phyloP scores from a whole-genome alignment of 768 basidiomycete species.

The Psilocybe subaeruginosa region DNA sequence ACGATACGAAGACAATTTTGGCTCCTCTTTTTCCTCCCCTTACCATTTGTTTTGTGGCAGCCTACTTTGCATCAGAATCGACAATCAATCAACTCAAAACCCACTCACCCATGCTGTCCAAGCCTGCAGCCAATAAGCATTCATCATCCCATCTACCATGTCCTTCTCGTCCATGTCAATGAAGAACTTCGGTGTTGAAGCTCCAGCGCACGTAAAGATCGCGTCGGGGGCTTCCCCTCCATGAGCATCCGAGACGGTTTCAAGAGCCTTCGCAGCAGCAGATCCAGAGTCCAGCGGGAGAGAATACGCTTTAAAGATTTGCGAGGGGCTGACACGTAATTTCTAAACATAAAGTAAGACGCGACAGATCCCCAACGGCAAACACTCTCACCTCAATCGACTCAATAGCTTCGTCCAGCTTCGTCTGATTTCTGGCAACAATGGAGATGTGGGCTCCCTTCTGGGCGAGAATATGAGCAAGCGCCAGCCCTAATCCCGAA shows the following conservation, averaged over 20 bases:
- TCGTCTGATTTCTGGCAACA: constrained; percentile 73
- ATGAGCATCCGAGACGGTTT: constrained; percentile 56
- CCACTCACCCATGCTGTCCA: constrained; percentile 56
- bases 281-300: constrained; percentile 59
- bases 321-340: constrained; percentile 53
- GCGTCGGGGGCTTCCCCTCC: constrained; percentile 71
- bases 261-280: constrained; percentile 62
- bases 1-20: constrained; percentile 79
- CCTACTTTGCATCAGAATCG: constrained; percentile 40
- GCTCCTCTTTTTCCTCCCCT: constrained; percentile 57
- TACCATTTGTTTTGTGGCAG: constrained; percentile 69
- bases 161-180: constrained; percentile 68
- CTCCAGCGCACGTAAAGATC: constrained; percentile 81
- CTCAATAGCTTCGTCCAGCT: constrained; percentile 60
- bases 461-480: constrained; percentile 67
- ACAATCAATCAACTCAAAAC: background rate
- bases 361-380: background rate
- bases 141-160: constrained; percentile 48
- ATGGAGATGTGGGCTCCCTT: constrained; percentile 85
- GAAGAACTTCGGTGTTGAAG: constrained; percentile 71
- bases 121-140: constrained; percentile 54
- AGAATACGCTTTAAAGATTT: constrained; percentile 68
- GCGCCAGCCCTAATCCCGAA: constrained; percentile 75
- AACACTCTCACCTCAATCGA: constrained; percentile 61
- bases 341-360: constrained; percentile 37